Evolutionary conservation across 441 rosid genomes (phyloP), one percentile per base, ranked within the genome.

Genomic region (Arabidopsis hybrid): DNA sequence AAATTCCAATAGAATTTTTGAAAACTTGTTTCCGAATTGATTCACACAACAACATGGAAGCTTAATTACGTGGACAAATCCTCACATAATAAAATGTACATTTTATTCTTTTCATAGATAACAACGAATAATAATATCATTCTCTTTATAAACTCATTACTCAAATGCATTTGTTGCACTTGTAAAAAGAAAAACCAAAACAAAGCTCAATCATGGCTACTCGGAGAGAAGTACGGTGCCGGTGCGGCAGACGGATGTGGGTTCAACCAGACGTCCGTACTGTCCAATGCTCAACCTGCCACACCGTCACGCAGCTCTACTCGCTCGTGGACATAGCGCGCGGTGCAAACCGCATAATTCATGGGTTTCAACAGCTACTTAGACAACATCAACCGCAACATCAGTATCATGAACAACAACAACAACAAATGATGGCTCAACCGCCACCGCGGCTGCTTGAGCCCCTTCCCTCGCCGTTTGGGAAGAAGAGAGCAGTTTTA

Each of bases 401-500:
- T 56, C 45, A 53, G 59, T 38, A 7, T 14, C 78, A 26, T 45
- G 42, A 60, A 51, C 46, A 52, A 14, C 75, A n/a, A 40, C 72
- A 14, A 32, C 69, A 46, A 55, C 71, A 56, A 43, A 51, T 59
- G 73, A 53, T 63, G 71, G 49, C 60, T 46, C 71, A 56, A 36
- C 43, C 57, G 12, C 66, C 62, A 18, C 60, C 42, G 6, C 47
- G 70, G 62, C 35, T 62, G 35, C 79, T 69, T 10, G 72, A 70
- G 57, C 62, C 75, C 18, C 83, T 82, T 55, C 85, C 89, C 47
- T 71, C 90, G 0, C 78, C 71, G 5, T 81, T 79, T 34, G 92
- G 93, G 63, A 83, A 84, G 77, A 93, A 87, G 78, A 79, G 90
- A 64, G 98, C 97, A 6, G 63, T 91, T 78, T 78, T 93, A 14